Conservation (phyloP, 495 filamentous ascomycete species). For the Trichoderma parareesei region DNA sequence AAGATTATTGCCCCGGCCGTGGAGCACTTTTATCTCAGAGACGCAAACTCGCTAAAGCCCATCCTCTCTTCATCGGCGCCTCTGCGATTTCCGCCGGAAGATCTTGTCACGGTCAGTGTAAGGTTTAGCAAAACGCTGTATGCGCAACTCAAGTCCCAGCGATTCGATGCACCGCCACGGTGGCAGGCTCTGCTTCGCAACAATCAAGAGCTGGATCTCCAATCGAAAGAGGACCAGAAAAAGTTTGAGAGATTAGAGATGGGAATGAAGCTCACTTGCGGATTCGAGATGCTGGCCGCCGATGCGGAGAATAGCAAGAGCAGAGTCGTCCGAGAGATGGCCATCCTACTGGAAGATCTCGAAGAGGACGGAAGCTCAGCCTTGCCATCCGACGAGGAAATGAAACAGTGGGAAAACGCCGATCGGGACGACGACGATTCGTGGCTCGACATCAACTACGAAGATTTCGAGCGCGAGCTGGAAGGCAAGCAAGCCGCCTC, state of each 20-base stretch:
- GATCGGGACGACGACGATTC: conserved; percentile 65
- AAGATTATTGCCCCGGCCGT: conserved; percentile 70
- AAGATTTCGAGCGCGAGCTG: conserved; percentile 79
- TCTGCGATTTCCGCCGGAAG: conserved; percentile 58
- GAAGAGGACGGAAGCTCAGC: conserved; percentile 43
- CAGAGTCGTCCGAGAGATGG: conserved; percentile 60
- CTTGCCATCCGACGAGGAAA: conserved; percentile 67
- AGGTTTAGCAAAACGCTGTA: conserved; percentile 83
- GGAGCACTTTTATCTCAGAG: conserved; percentile 88
- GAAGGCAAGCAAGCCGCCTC: conserved; percentile 19
- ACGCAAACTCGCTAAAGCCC: conserved; percentile 67
- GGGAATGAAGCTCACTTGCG: conserved; percentile 84
- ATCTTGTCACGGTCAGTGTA: conserved; percentile 69
- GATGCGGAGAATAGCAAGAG: conserved; percentile 59
- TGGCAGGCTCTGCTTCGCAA: conserved; percentile 42
- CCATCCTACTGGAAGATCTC: conserved; percentile 65
- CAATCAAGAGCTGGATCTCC: conserved; percentile 14
- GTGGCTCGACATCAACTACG: conserved; percentile 91
- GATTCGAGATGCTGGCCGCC: conserved; percentile 79
- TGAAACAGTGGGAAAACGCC: conserved; percentile 55
- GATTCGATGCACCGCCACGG: conserved; percentile 59
- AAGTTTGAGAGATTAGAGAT: conserved; percentile 49
- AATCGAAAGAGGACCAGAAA: conserved; percentile 24
- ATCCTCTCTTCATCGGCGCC: conserved; percentile 42
- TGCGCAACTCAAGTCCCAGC: conserved; percentile 85